Evolutionary conservation across 2,329 filamentous ascomycete genomes (phyloP).

Genomic region (Penicillium sp.): DNA sequence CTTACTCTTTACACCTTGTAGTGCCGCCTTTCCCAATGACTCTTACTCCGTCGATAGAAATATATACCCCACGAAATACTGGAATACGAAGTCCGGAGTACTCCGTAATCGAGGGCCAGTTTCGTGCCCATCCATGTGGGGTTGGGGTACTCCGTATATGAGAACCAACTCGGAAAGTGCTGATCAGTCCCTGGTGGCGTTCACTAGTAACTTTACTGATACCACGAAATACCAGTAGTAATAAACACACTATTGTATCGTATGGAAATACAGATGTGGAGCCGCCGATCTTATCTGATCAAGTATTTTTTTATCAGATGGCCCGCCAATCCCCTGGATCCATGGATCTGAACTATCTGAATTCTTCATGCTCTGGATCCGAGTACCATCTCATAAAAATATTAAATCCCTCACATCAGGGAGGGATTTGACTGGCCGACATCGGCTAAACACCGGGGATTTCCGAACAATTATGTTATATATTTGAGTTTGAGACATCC

Average conservation of each 20-base stretch:
- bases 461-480: neutral
- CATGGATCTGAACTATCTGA: neutral
- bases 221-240: neutral
- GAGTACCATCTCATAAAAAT: neutral
- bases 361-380: neutral
- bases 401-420: neutral
- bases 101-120: no score
- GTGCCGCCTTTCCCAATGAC: neutral
- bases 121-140: neutral
- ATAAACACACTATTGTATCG: neutral
- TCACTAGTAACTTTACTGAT: neutral
- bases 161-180: neutral
- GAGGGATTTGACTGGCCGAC: neutral
- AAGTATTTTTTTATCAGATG: constrained; percentile 2
- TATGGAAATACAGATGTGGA: neutral
- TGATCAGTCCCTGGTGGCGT: neutral
- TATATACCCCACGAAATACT: no score
- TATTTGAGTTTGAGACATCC: constrained; percentile 1
- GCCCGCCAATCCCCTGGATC: neutral
- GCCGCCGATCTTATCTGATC: constrained; percentile 5
- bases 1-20: neutral
- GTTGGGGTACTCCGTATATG: no score
- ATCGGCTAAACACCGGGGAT: neutral
- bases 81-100: no score
- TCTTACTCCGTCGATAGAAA: neutral